Conservation (phyloP, 345 rosid genomes). For the Aegle marmelos region DNA sequence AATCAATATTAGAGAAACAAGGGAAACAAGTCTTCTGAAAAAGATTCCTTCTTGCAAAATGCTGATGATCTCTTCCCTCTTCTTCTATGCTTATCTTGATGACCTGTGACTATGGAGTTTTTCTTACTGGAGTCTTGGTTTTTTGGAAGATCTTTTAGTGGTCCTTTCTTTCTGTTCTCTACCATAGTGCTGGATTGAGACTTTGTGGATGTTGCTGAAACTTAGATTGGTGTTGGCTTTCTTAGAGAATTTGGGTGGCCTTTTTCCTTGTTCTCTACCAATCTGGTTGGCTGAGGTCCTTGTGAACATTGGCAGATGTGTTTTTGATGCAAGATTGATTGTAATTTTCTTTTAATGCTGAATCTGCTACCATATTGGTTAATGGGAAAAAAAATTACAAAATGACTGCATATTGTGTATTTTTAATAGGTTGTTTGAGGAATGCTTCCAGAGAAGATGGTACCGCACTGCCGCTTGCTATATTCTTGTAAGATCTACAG, state of each 20-base stretch:
- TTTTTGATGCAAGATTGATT: neutral
- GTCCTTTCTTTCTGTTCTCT: neutral
- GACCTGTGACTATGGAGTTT: neutral
- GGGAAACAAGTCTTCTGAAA: neutral
- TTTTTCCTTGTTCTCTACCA: neutral
- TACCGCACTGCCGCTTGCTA: constrained; percentile 98
- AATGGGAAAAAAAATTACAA: neutral
- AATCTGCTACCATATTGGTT: neutral
- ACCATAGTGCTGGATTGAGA: neutral
- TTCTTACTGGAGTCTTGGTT: neutral
- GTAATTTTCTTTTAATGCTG: neutral
- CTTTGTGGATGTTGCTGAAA: neutral
- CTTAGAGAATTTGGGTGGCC: neutral
- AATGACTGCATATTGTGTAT: constrained; percentile 10
- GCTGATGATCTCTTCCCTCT: neutral
- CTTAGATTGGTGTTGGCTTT: neutral
- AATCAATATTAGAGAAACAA: neutral
- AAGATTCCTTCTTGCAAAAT: neutral
- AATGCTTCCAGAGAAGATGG: constrained; percentile 98
- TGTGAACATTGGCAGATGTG: neutral
- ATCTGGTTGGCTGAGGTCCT: neutral
- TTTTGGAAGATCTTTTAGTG: neutral
- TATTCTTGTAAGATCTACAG: constrained; percentile 68
- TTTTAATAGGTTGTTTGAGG: constrained; percentile 78
- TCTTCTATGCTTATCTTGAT: neutral